These are phyloP conservation scores for Barnettozyma sucrosica DNA, from an alignment of 805 yeast species.

Conservation along the genomic window DNA sequence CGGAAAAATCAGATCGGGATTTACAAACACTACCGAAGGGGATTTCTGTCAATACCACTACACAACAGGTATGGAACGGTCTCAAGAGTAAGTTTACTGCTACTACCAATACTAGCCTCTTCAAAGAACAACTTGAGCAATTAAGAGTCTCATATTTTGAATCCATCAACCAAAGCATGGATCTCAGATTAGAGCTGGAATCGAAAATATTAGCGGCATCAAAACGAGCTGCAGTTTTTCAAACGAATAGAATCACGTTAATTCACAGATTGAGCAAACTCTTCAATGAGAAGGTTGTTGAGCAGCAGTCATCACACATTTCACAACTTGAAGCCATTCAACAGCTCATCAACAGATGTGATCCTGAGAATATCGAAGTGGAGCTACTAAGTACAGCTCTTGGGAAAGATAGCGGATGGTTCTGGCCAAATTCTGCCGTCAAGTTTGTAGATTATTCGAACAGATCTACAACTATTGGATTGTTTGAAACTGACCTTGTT, in stretches of 20 bases:
- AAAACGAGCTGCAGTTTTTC: constrained; percentile 15
- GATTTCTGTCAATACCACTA: neutral
- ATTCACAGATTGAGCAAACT: constrained; percentile 9
- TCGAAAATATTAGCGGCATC: constrained; percentile 2
- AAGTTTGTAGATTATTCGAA: constrained; percentile 9
- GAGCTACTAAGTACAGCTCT: constrained; percentile 10
- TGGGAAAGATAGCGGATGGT: constrained; percentile 17
- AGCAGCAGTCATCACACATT: constrained; percentile 5
- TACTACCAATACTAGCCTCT: constrained; percentile 4
- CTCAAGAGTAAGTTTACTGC: constrained; percentile 13
- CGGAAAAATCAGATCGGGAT: neutral
- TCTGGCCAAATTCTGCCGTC: constrained; percentile 22
- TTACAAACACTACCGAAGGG: neutral
- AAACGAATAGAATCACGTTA: constrained; percentile 16
- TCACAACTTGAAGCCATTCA: constrained; percentile 1
- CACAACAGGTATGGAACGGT: constrained; percentile 17
- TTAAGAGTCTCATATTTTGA: constrained; percentile 9
- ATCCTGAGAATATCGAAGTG: constrained; percentile 6
- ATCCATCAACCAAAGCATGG: constrained; percentile 3
- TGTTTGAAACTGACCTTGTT: constrained; percentile 22
- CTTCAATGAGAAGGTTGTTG: constrained; percentile 10
- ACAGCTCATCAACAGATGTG: neutral
- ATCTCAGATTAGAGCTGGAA: constrained; percentile 13
- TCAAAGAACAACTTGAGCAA: constrained; percentile 11
- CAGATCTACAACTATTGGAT: neutral